Base-by-base conservation (phyloP, 2,329 filamentous ascomycete genomes). In the Calonectria hongkongensis region DNA sequence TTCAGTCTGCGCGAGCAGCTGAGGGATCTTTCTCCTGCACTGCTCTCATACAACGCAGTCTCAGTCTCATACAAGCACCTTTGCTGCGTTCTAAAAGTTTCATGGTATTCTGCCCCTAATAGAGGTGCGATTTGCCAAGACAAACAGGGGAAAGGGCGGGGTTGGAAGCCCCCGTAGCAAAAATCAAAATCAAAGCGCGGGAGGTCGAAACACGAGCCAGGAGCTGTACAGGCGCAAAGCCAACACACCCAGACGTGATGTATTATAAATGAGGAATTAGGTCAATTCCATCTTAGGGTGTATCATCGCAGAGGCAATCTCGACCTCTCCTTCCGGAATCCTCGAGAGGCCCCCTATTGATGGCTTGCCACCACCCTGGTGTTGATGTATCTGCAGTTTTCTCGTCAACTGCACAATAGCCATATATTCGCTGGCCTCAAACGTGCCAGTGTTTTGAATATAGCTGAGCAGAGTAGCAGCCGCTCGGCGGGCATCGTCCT, bases 401-500 rank as follows among this genome's bases (percentile, higher is more conserved):
- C 98, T 94, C 82, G 96, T 96, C 75, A 98, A 86, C 81, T 95
- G 95, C 21, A 95, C 89, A 60, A 98, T 92, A 3, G 92, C 91
- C 75, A 94, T 84, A 82, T 93, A 96, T 75, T 98, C 96, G 78
- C 91, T 90, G 58, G 95, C 90, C 80, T 97, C 94, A 18, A 94
- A 91, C 39, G 95, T 85, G 15, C 92, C 91, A 76, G 94, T 90
- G 73, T 92, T 92, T 78, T 95, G 90, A 82, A 98, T 94, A 81
- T 96, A 98, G 73, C 86, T 93, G 82, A 98, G 90, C 25, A 98
- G 91, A 2, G 96, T 92, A 79, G 96, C 93, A 5, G 97, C 89
- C 1, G 96, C 96, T 65, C 92, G 90, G 47, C 94, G 90, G 4
- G 96, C 96, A 82, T 98, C 95, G 78, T 98, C 95, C 77, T 95